Evolutionary conservation across 805 yeast genomes (phyloP).

Genomic region (Phaffomyces antillensis): DNA sequence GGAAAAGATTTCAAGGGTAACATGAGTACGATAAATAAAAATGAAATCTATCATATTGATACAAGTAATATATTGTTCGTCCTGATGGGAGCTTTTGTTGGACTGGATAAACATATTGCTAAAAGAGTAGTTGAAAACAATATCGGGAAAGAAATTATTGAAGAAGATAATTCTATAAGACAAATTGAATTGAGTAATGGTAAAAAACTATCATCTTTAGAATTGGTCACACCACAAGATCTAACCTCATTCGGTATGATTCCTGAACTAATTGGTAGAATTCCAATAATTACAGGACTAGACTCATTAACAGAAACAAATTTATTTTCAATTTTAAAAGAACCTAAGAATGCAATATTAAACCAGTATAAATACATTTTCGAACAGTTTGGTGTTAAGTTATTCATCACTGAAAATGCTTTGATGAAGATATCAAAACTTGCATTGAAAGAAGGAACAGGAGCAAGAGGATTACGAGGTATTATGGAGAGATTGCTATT

Average conservation of each 20-base stretch:
- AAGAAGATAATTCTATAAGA: constrained; percentile 23
- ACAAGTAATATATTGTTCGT: constrained; percentile 51
- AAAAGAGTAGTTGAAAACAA: constrained; percentile 29
- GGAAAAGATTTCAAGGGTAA: constrained; percentile 25
- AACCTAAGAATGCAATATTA: constrained; percentile 49
- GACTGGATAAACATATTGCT: constrained; percentile 42
- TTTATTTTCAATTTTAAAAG: constrained; percentile 41
- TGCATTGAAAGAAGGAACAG: constrained; percentile 48
- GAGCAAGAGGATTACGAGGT: constrained; percentile 53
- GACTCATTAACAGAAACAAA: constrained; percentile 39
- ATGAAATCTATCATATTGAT: constrained; percentile 41
- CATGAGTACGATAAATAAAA: constrained; percentile 24
- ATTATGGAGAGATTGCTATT: constrained; percentile 45
- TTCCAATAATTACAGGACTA: constrained; percentile 46
- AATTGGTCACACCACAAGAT: constrained; percentile 42
- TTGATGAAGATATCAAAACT: constrained; percentile 39
- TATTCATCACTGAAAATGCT: constrained; percentile 43
- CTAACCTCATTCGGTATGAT: constrained; percentile 46
- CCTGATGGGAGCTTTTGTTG: constrained; percentile 58
- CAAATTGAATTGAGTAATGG: constrained; percentile 33
- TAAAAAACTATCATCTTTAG: constrained; percentile 33
- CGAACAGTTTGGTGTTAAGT: constrained; percentile 42
- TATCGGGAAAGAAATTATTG: constrained; percentile 16
- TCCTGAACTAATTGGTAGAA: constrained; percentile 54
- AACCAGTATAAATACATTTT: constrained; percentile 49